A percentile compares a stretch with the other conserved stretches of the same genome.
phyloP scores from a whole-genome alignment of 2,329 filamentous ascomycete species.

The Cercospora berteroae region DNA sequence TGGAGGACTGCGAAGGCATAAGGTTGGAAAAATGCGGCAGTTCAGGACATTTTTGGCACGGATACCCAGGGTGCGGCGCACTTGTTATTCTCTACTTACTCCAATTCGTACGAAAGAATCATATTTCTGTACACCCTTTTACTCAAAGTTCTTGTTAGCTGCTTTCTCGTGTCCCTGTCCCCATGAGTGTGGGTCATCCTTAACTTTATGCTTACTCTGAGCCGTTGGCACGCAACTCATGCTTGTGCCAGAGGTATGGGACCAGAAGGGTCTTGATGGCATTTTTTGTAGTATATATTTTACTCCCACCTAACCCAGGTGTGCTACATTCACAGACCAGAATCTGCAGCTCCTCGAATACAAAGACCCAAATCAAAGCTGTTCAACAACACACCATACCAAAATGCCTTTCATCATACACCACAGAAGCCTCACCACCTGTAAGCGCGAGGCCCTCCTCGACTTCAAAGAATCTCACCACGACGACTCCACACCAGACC shows the following conservation, averaged over 20 bases:
- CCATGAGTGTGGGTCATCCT: background rate
- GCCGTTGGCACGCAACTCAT: background rate
- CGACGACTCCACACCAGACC: background rate
- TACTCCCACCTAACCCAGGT: background rate
- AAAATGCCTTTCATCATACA: background rate
- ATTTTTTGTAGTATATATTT: background rate
- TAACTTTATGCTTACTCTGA: background rate
- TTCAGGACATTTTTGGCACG: background rate
- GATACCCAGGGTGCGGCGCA: background rate
- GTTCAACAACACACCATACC: background rate
- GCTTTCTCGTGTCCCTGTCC: background rate
- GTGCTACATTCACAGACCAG: background rate
- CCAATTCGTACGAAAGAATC: background rate
- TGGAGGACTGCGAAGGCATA: background rate
- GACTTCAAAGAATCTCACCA: background rate
- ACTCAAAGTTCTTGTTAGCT: background rate
- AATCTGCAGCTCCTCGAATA: background rate
- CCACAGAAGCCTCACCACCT: background rate
- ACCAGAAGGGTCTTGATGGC: background rate
- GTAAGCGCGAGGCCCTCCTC: background rate
- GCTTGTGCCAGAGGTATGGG: background rate
- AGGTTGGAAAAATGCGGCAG: background rate
- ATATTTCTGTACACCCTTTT: background rate
- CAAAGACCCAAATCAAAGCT: background rate
- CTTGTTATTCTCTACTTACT: background rate